Base-by-base conservation (phyloP, 1,284 basidiomycete species). In the Ganoderma meredithae region DNA sequence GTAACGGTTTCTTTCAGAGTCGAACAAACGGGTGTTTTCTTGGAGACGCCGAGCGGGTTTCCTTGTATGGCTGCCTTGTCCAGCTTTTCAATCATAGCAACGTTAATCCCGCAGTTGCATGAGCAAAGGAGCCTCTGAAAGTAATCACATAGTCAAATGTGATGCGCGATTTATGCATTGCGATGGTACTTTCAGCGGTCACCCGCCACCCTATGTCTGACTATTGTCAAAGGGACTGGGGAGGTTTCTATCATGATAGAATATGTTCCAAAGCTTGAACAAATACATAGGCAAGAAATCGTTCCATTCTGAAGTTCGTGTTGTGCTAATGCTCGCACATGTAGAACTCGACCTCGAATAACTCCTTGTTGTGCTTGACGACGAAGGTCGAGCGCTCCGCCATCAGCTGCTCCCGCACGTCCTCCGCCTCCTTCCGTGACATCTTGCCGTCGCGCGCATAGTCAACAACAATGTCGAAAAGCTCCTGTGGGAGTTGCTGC, bases 261-360 rank as follows among this genome's bases (percentile, higher is more conserved):
- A 39, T 39, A 9, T 5, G 10, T 3, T 8, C 36, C 9, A 8
- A 39, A 39, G 36, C 36, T 39, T 39, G 36, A 39, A 39, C 8
- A 1, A 10, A 39, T 39, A 39, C 36, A 39, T 10, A 10, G 10
- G 36, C 36, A 10, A 39, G 10, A 39, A 39, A 39, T 10, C 36
- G 36, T 39, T 39, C 10, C 36, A 39, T 39, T 39, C 36, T 10
- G 36, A 39, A 39, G 36, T 39, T 8, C 36, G 36, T 6, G 4
- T 27, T 7, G 2, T 33, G 19, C 47, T 53, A 62, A 41, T 63
- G 62, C 62, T 63, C 62, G 36, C 62, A 63, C 62, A 63, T 63
- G 47, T 63, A 53, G 25, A 25, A 63, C 27, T 40, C 31, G 27
- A 63, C 17, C n/a, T 63, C 44, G 27, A 52, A 63, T 5, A 63